A percentile compares a stretch with the other conserved stretches of the same genome.
phyloP scores from a whole-genome alignment of 2,329 filamentous ascomycete species.

The Ophiocordyceps australis region DNA sequence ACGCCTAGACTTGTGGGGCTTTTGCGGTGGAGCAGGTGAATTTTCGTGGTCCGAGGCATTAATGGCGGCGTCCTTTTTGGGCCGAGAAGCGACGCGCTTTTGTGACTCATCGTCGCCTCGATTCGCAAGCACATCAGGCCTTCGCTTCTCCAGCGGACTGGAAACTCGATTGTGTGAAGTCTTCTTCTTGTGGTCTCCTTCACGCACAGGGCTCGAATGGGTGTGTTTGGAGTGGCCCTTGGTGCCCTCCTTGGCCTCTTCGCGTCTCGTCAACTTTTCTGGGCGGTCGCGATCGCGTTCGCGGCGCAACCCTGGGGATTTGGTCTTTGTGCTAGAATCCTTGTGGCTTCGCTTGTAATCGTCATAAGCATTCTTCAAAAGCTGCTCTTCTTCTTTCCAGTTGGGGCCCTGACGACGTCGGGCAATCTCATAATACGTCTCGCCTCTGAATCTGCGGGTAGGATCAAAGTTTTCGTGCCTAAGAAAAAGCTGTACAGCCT shows the following conservation, averaged over 20 bases:
- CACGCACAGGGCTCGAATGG: conserved; percentile 27
- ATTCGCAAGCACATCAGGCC: conserved; percentile 20
- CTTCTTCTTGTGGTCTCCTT: conserved; percentile 26
- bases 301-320: conserved; percentile 25
- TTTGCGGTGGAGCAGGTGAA: conserved; percentile 27
- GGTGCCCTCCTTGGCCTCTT: conserved; percentile 25
- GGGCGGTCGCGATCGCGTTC: conserved; percentile 22
- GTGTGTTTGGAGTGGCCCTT: conserved; percentile 26
- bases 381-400: conserved; percentile 74
- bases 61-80: conserved; percentile 35
- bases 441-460: conserved; percentile 54
- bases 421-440: conserved; percentile 77
- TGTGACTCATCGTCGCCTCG: conserved; percentile 27
- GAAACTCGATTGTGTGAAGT: conserved; percentile 12
- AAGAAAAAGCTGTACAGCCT: conserved; percentile 65
- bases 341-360: conserved; percentile 37
- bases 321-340: conserved; percentile 26
- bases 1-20: conserved; percentile 30
- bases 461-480: conserved; percentile 69
- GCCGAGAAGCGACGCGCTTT: conserved; percentile 32
- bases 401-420: conserved; percentile 66
- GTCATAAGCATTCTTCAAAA: conserved; percentile 62
- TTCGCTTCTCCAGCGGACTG: conserved; percentile 30
- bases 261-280: conserved; percentile 20
- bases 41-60: conserved; percentile 33